Percentiles rank a stretch among this genome's conserved stretches.
These are phyloP conservation scores for Elsinoe ampelina DNA, from an alignment of 2,329 filamentous ascomycete genomes.

Conservation along the genomic window DNA sequence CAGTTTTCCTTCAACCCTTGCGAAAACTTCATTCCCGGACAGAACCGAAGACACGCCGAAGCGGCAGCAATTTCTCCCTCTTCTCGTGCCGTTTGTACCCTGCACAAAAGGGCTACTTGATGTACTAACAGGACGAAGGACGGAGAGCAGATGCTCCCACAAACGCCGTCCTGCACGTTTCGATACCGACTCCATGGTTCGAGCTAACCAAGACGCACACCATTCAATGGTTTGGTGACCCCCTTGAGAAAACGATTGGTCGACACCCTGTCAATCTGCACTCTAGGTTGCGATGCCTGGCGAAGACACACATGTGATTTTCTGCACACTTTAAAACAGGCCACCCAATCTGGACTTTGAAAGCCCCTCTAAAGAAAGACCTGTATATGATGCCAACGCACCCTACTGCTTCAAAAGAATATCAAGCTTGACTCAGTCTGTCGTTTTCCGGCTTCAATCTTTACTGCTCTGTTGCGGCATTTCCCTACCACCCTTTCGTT, in stretches of 20 bases:
- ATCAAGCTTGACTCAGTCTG: neutral
- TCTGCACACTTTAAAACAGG: conserved; percentile 9
- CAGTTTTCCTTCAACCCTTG: neutral
- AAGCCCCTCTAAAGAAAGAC: neutral
- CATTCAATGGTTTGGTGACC: neutral
- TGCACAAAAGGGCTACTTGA: neutral
- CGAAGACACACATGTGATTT: conserved; percentile 10
- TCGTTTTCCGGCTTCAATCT: neutral
- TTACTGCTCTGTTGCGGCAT: neutral
- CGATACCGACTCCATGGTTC: conserved; percentile 10
- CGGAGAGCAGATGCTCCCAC: neutral
- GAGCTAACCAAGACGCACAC: conserved; percentile 7
- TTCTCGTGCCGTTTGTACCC: neutral
- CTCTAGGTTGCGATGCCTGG: conserved; percentile 11
- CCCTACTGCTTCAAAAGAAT: neutral
- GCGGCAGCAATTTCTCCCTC: conserved; percentile 4
- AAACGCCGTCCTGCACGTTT: conserved; percentile 3
- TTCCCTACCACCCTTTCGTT: neutral
- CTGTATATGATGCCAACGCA: conserved; percentile 3
- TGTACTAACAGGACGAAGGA: neutral
- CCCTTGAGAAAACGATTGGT: conserved; percentile 10
- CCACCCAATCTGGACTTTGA: neutral
- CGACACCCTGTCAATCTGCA: conserved; percentile 6
- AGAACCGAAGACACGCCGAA: conserved; percentile 9
- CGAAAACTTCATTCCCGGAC: neutral